Base-by-base conservation (phyloP, 345 rosid species). In the Physaria fendleri region DNA sequence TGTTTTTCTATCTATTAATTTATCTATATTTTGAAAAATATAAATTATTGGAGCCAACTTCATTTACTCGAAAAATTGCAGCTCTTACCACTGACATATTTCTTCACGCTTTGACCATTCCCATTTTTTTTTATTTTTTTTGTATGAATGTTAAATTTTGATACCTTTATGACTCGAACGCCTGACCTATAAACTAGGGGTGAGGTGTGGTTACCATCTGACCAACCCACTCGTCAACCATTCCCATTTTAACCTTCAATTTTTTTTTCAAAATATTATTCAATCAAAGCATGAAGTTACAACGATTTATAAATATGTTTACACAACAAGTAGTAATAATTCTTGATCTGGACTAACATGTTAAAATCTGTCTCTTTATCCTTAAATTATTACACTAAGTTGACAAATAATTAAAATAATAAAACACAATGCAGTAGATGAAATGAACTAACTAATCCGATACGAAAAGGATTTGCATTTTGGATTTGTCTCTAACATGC, bases 401-500 rank as follows among this genome's bases (percentile, higher is more conserved):
- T 43, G 37, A 43, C 44, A 42, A 42, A 44, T 17, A 1, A 55
- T 35, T 44, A 34, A 35, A 55, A 35, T 55, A 65, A 35, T n/a
- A 3, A 54, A 54, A 33, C 69, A 14, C 38, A 20, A 37, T 43
- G 45, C 14, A 52, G 61, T 52, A 52, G 49, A 29, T 42, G 35
- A 52, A 42, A 29, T 42, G 35, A 52, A 42, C 14, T 53, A 63
- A 42, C 14, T 24, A 43, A 56, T 34, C 27, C 6, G 71, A 66
- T 47, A 38, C 50, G 50, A 50, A 56, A 14, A 47, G 14, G 71
- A 66, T 66, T 56, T 39, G 64, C 64, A 29, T 22, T 48, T 45
- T 66, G 57, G 51, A 48, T 10, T 29, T 57, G 57, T 57, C 51
- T 30, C 21, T 46, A 66, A 56, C 57, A 66, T 66, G 64, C 57